Percentiles rank a stretch among this genome's conserved stretches.
Conservation (phyloP, 768 basidiomycete species). For the Albatrellus ellisii region DNA sequence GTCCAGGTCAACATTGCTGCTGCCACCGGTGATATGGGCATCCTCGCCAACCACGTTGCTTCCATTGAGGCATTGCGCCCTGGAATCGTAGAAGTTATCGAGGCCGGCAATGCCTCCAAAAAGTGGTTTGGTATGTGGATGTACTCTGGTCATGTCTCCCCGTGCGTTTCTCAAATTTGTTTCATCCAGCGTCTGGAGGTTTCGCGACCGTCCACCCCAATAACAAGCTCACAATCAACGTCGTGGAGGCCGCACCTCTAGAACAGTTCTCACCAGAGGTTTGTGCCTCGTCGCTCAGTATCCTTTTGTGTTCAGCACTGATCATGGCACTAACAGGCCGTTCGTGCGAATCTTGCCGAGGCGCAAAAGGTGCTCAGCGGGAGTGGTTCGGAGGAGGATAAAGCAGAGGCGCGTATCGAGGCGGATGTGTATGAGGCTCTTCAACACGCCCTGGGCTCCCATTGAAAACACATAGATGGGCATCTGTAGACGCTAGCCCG, state of each 20-base stretch:
- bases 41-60: slow-evolving; percentile 96
- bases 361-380: slow-evolving; percentile 72
- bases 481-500: too few relatives aligned
- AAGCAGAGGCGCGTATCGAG: slow-evolving; percentile 87
- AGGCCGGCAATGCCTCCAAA: slow-evolving; percentile 62
- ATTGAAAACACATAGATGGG: too few relatives aligned
- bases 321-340: slow-evolving; percentile 39
- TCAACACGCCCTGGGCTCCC: slow-evolving; percentile 63
- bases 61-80: slow-evolving; percentile 93
- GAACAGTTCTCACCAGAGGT: slow-evolving; percentile 90
- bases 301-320: background rate
- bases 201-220: slow-evolving; percentile 98
- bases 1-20: slow-evolving; percentile 93
- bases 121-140: slow-evolving; percentile 81
- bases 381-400: slow-evolving; percentile 85
- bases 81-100: slow-evolving; percentile 90
- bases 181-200: slow-evolving; percentile 70
- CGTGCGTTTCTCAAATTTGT: background rate
- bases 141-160: background rate
- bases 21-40: slow-evolving; percentile 96
- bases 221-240: slow-evolving; percentile 94
- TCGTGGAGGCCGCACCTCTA: slow-evolving; percentile 88
- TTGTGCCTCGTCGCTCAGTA: slow-evolving; percentile 15
- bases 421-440: slow-evolving; percentile 94
- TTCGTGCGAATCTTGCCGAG: slow-evolving; percentile 82